phyloP scores from a whole-genome alignment of 2,329 filamentous ascomycete species.

The Ceratocystis variospora region DNA sequence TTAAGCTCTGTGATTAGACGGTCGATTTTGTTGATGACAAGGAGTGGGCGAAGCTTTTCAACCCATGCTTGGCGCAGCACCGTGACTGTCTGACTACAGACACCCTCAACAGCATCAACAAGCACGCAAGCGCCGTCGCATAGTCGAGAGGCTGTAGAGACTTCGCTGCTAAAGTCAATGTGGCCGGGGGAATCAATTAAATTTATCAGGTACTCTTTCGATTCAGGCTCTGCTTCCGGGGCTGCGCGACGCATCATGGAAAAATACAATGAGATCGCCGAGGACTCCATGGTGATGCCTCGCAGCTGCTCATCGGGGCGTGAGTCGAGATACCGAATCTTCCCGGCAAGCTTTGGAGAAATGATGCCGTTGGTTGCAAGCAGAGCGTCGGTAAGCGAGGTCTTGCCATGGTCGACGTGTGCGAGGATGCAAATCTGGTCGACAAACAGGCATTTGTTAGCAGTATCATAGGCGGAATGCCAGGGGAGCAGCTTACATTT shows the following conservation, averaged over 20 bases:
- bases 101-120: conserved; percentile 92
- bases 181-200: conserved; percentile 95
- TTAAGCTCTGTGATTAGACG: conserved; percentile 85
- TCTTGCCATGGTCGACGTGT: conserved; percentile 97
- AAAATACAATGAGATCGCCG: conserved; percentile 91
- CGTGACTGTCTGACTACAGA: conserved; percentile 96
- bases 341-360: conserved; percentile 90
- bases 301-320: conserved; percentile 88
- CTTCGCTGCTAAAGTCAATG: conserved; percentile 97
- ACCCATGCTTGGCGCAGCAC: conserved; percentile 90
- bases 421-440: conserved; percentile 81
- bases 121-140: conserved; percentile 91
- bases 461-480: neutral
- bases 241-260: conserved; percentile 67
- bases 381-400: conserved; percentile 86
- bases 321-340: conserved; percentile 95
- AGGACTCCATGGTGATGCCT: conserved; percentile 99
- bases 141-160: conserved; percentile 84
- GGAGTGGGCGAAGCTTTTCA: conserved; percentile 83
- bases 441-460: conserved; percentile 17
- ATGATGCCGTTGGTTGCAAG: conserved; percentile 99
- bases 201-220: conserved; percentile 90
- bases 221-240: conserved; percentile 52
- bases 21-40: conserved; percentile 98
- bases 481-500: conserved; percentile 50